phyloP scores from a whole-genome alignment of 2,329 filamentous ascomycete genomes.

The Ampelomyces quisqualis region DNA sequence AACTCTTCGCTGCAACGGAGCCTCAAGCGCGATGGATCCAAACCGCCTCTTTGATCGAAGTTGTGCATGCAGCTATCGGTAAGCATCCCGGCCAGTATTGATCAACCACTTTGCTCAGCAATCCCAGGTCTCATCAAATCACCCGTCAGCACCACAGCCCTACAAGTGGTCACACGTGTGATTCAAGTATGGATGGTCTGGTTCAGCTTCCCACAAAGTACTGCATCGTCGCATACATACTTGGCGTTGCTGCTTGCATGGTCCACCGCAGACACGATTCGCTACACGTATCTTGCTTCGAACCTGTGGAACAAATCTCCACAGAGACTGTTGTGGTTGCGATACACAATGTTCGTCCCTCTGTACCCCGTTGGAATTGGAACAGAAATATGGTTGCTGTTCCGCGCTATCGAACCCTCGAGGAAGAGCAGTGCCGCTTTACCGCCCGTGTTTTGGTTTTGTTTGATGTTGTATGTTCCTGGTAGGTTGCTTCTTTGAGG shows the following conservation, averaged over 20 bases:
- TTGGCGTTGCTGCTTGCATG: slow-evolving; percentile 23
- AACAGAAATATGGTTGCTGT: slow-evolving; percentile 32
- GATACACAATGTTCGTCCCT: slow-evolving; percentile 27
- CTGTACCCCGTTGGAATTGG: slow-evolving; percentile 33
- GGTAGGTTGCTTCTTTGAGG: slow-evolving; percentile 13
- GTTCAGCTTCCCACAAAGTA: slow-evolving; percentile 21
- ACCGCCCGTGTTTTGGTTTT: slow-evolving; percentile 22
- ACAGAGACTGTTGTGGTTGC: slow-evolving; percentile 17
- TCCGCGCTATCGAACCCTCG: slow-evolving; percentile 13
- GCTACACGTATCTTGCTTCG: slow-evolving; percentile 24
- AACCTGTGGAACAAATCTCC: slow-evolving; percentile 24
- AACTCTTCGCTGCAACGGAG: slow-evolving; percentile 17
- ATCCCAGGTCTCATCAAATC: slow-evolving; percentile 24
- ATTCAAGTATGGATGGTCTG: slow-evolving; percentile 36
- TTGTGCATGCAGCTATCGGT: slow-evolving; percentile 24
- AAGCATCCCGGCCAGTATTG: neutral
- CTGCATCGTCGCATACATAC: slow-evolving; percentile 20
- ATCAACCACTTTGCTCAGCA: neutral
- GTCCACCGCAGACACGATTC: slow-evolving; percentile 23
- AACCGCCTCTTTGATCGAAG: slow-evolving; percentile 23
- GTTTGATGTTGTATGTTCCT: slow-evolving; percentile 24
- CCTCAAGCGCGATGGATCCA: slow-evolving; percentile 21
- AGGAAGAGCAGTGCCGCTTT: slow-evolving; percentile 12
- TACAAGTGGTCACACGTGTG: slow-evolving; percentile 26
- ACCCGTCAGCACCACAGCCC: slow-evolving; percentile 24